Percentiles rank a stretch among this genome's conserved stretches.
These are phyloP conservation scores for Cystobasidium ongulense DNA, from an alignment of 768 basidiomycete genomes.

Conservation along the genomic window DNA sequence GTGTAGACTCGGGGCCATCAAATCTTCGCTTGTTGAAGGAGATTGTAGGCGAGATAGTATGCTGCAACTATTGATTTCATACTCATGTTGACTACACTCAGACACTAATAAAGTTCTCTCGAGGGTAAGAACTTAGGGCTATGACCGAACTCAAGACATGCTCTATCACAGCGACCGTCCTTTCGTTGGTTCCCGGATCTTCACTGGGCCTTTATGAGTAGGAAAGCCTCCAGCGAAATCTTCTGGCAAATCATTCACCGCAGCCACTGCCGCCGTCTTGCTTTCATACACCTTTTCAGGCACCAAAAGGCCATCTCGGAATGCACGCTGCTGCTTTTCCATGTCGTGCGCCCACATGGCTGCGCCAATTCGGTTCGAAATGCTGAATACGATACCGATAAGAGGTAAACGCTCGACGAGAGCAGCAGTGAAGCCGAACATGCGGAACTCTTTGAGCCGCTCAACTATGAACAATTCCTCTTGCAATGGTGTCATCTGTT, in stretches of 20 bases:
- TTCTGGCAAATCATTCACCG: conserved; percentile 33
- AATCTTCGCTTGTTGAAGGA: too few relatives aligned
- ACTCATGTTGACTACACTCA: too few relatives aligned
- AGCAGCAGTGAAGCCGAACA: conserved; percentile 48
- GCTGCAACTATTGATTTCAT: too few relatives aligned
- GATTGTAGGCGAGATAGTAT: too few relatives aligned
- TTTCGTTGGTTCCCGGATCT: conserved; percentile 26
- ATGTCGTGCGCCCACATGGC: conserved; percentile 40
- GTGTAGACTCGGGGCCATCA: too few relatives aligned
- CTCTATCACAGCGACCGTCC: too few relatives aligned
- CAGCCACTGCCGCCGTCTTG: conserved; percentile 36
- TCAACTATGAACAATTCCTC: conserved; percentile 41
- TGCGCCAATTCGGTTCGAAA: conserved; percentile 47
- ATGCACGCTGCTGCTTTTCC: conserved; percentile 41
- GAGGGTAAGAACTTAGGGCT: too few relatives aligned
- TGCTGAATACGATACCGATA: conserved; percentile 46
- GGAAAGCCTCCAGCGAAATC: conserved; percentile 38
- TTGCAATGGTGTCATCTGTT: conserved; percentile 45
- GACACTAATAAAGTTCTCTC: too few relatives aligned
- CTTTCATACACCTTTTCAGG: conserved; percentile 35
- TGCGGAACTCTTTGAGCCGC: conserved; percentile 40
- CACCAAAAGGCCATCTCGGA: conserved; percentile 27
- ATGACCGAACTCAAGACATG: too few relatives aligned
- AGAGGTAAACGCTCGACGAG: conserved; percentile 47
- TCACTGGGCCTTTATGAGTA: conserved; percentile 30